A percentile compares a stretch with the other conserved stretches of the same genome.
Evolutionary conservation across 2,329 filamentous ascomycete genomes (phyloP).

Genomic region (Cercospora beticola): DNA sequence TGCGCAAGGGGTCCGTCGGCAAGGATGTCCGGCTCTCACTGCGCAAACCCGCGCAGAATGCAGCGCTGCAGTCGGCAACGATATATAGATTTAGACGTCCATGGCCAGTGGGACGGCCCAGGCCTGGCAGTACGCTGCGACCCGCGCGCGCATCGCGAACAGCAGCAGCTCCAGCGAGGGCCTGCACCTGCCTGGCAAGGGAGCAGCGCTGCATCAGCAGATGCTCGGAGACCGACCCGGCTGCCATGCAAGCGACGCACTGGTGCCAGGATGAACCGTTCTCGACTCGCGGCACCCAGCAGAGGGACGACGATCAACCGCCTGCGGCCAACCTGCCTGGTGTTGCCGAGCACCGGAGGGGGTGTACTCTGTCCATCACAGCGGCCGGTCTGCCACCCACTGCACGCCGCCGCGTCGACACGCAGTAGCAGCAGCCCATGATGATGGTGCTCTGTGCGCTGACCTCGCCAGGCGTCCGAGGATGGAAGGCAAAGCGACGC

Average conservation of each 20-base stretch:
- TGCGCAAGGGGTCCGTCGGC: constrained; percentile 1
- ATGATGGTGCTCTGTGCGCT: neutral
- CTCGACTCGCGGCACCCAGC: neutral
- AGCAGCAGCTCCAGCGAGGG: neutral
- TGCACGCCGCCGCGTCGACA: neutral
- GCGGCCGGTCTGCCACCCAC: neutral
- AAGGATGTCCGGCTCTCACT: neutral
- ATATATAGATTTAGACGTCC: neutral
- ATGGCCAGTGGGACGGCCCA: neutral
- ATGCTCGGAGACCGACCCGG: constrained; percentile 4
- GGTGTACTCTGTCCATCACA: neutral
- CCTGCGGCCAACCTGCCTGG: neutral
- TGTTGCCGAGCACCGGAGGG: neutral
- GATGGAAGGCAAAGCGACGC: constrained; percentile 1
- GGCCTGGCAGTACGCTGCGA: neutral
- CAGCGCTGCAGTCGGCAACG: neutral
- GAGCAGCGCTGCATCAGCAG: neutral
- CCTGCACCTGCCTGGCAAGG: neutral
- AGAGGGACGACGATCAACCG: neutral
- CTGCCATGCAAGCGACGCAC: constrained; percentile 1
- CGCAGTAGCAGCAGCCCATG: neutral
- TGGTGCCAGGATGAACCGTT: constrained; percentile 1
- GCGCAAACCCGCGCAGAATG: neutral
- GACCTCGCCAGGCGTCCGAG: neutral
- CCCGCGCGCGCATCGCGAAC: neutral